Evolutionary conservation across 495 filamentous ascomycete genomes (phyloP), one percentile per base, ranked within the genome.

Genomic region (Neurospora terricola): DNA sequence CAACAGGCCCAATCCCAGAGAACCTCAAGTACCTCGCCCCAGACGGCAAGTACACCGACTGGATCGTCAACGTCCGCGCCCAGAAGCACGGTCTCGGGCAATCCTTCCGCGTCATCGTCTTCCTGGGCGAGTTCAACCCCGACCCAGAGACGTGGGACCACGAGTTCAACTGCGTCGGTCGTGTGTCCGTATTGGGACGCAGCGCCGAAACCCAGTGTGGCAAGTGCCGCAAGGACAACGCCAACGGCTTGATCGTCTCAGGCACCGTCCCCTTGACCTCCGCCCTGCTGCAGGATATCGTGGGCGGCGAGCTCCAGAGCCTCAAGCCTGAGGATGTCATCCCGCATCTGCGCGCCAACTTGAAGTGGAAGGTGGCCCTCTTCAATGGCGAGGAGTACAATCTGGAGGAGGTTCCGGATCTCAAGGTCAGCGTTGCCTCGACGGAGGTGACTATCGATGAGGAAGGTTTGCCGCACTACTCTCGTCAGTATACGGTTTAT

Each of bases 181-280:
- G 81, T 18, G 80, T 84, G 36, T 78, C 79, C 6, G 76, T 83
- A 12, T 78, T 85, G 30, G 82, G 82, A 10, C 80, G 82, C 16
- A 73, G 73, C 34, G 68, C 73, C 40, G 70, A 66, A 45, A 83
- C 80, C 3, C 76, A 76, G 37, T 83, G 82, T 70, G 79, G 71
- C 39, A 81, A 80, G 77, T 84, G 83, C 72, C 74, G 71, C 40
- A 69, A 7, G 8, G 81, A 83, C 71, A 77, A 72, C 9, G 76
- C 74, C 0, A 43, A 70, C 9, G 71, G 77, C 16, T 70, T 83
- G 40, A 75, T 81, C 62, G 76, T 84, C 2, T 83, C 83, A 38
- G 82, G 83, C 5, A 83, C 82, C 27, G 79, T 86, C 5, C 81
- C 83, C 23, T 73, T 86, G 23, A 85, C 84, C 0, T 73, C 78